A percentile compares a stretch with the other conserved stretches of the same genome.
These are phyloP conservation scores for Penicillium italicum DNA, from an alignment of 2,329 filamentous ascomycete species.

Conservation along the genomic window DNA sequence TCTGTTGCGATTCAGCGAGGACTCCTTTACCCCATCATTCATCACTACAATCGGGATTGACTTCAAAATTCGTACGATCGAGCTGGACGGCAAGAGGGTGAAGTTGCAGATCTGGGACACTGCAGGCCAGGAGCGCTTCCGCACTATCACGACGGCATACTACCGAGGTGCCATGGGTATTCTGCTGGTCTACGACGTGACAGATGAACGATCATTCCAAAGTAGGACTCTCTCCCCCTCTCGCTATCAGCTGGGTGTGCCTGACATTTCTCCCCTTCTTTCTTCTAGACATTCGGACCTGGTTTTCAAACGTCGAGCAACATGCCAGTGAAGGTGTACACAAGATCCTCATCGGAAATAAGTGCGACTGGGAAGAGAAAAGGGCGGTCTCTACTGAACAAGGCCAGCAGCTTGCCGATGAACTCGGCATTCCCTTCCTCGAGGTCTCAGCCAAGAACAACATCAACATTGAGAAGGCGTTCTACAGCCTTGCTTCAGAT, in stretches of 20 bases:
- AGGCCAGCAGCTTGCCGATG: conserved; percentile 88
- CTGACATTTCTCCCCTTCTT: neutral
- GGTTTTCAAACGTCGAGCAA: conserved; percentile 98
- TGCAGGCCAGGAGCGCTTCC: conserved; percentile 94
- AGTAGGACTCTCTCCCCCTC: conserved; percentile 57
- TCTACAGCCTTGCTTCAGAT: conserved; percentile 89
- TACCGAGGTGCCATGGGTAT: conserved; percentile 99
- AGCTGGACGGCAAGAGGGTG: conserved; percentile 96
- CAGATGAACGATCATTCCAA: conserved; percentile 91
- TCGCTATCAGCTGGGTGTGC: neutral
- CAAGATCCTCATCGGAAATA: conserved; percentile 99
- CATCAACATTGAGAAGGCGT: conserved; percentile 99
- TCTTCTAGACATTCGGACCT: conserved; percentile 84
- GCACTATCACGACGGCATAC: conserved; percentile 98
- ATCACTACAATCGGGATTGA: conserved; percentile 99
- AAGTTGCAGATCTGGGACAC: conserved; percentile 99
- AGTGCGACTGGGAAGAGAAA: conserved; percentile 99
- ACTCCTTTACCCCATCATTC: conserved; percentile 95
- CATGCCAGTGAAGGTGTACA: conserved; percentile 98
- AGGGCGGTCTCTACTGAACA: conserved; percentile 88
- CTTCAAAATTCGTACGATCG: conserved; percentile 99
- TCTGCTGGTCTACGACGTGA: conserved; percentile 95
- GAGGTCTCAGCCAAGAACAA: conserved; percentile 98
- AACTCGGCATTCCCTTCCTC: conserved; percentile 95
- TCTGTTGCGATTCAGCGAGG: conserved; percentile 92